Evolutionary conservation across 495 filamentous ascomycete species (phyloP).

Genomic region (Durotheca rogersii): DNA sequence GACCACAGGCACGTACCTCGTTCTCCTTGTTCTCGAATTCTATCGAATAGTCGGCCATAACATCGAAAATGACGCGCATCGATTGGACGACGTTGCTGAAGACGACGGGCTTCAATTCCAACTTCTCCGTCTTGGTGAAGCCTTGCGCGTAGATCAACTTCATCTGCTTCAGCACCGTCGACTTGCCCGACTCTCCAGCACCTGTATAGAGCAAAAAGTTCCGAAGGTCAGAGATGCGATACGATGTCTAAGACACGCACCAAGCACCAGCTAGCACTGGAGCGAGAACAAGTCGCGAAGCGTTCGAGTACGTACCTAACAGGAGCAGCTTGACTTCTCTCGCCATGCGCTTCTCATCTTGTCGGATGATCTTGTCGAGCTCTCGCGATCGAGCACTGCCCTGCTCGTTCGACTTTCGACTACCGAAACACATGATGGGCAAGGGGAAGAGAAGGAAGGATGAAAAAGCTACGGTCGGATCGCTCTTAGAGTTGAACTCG

Average conservation of each 20-base stretch:
- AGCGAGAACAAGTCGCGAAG: constrained; percentile 11
- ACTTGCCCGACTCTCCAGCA: constrained; percentile 96
- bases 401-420: constrained; percentile 51
- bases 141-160: constrained; percentile 94
- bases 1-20: constrained; percentile 67
- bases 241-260: no score
- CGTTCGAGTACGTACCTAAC: constrained; percentile 58
- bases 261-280: constrained; percentile 3
- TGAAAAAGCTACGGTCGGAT: no score
- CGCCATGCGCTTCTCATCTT: constrained; percentile 77
- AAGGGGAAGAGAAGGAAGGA: no score
- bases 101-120: constrained; percentile 91
- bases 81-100: constrained; percentile 90
- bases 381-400: constrained; percentile 57
- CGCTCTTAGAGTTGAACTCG: constrained; percentile 2
- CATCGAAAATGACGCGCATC: constrained; percentile 85
- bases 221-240: constrained; percentile 24
- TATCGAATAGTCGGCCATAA: constrained; percentile 85
- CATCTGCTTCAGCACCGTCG: constrained; percentile 99
- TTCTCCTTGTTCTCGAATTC: constrained; percentile 74
- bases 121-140: constrained; percentile 85
- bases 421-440: constrained; percentile 64
- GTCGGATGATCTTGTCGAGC: constrained; percentile 74
- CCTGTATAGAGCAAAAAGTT: constrained; percentile 53
- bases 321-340: constrained; percentile 83